Conservation (phyloP, 2,329 filamentous ascomycete genomes). For the Leptographium procerum region DNA sequence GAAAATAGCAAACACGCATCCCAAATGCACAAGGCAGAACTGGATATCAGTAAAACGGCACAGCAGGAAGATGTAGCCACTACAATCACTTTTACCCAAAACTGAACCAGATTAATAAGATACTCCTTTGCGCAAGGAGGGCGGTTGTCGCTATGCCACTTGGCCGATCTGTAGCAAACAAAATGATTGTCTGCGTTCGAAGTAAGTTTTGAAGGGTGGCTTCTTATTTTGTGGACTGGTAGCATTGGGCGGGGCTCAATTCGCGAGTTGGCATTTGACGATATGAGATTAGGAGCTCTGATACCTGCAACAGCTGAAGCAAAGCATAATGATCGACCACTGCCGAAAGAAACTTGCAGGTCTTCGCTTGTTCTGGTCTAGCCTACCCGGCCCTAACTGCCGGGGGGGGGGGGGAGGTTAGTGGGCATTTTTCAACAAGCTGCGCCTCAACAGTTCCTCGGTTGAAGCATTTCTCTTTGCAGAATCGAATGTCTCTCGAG, state of each 20-base stretch:
- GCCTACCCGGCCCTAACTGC: constrained; percentile 3
- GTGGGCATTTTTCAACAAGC: background rate
- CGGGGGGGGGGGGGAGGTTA: background rate
- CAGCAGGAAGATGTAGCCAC: no score
- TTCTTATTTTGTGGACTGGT: background rate
- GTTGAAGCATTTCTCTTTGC: background rate
- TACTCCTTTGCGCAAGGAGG: no score
- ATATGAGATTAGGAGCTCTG: background rate
- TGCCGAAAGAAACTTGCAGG: constrained; percentile 5
- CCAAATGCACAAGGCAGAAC: background rate
- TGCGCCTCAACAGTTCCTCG: background rate
- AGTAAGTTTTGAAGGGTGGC: background rate
- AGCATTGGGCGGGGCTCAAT: background rate
- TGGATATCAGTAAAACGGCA: background rate
- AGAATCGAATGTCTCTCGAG: background rate
- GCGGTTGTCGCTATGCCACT: background rate
- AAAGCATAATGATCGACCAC: constrained; percentile 5
- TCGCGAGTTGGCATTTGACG: background rate
- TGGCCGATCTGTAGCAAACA: background rate
- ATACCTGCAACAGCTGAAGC: background rate
- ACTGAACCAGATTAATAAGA: background rate
- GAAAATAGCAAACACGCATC: background rate
- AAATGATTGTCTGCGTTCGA: background rate
- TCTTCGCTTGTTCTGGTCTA: constrained; percentile 10
- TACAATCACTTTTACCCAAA: no score